These are phyloP conservation scores for Epichloe amarillans DNA, from an alignment of 2,329 filamentous ascomycete species.

Conservation along the genomic window DNA sequence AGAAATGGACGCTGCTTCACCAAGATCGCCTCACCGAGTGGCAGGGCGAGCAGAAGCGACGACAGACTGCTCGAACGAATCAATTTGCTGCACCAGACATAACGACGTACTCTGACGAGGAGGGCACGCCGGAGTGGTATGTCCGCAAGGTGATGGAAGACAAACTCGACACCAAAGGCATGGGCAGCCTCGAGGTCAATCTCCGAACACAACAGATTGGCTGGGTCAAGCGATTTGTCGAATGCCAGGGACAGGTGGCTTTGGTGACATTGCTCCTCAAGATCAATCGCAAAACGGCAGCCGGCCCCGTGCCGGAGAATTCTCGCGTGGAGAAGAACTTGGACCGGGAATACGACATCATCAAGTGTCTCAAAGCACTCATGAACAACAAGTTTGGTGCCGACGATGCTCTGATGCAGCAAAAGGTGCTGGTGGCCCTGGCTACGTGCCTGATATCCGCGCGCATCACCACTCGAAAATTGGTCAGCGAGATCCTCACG, in stretches of 20 bases:
- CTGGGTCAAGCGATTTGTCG: conserved; percentile 94
- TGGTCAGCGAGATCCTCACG: conserved; percentile 91
- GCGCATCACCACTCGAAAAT: conserved; percentile 78
- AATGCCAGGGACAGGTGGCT: conserved; percentile 93
- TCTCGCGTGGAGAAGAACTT: conserved; percentile 60
- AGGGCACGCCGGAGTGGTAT: conserved; percentile 96
- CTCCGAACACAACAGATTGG: conserved; percentile 91
- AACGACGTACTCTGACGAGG: conserved; percentile 73
- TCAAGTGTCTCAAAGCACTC: conserved; percentile 91
- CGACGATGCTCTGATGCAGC: conserved; percentile 82
- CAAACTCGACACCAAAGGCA: conserved; percentile 76
- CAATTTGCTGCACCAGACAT: conserved; percentile 58
- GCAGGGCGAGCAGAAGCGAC: conserved; percentile 86
- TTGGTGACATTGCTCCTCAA: conserved; percentile 87
- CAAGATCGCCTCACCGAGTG: conserved; percentile 88
- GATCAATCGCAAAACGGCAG: conserved; percentile 75
- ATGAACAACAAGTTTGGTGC: conserved; percentile 99
- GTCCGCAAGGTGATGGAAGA: conserved; percentile 96
- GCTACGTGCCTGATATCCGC: conserved; percentile 79
- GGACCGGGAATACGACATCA: conserved; percentile 89
- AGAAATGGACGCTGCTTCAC: conserved; percentile 96
- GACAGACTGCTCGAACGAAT: conserved; percentile 58
- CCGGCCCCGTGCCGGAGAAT: conserved; percentile 52
- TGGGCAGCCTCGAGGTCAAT: conserved; percentile 89
- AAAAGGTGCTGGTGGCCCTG: conserved; percentile 79